phyloP scores from a whole-genome alignment of 352 stramenopile genomes.

The Phytopythium mirpurense region DNA sequence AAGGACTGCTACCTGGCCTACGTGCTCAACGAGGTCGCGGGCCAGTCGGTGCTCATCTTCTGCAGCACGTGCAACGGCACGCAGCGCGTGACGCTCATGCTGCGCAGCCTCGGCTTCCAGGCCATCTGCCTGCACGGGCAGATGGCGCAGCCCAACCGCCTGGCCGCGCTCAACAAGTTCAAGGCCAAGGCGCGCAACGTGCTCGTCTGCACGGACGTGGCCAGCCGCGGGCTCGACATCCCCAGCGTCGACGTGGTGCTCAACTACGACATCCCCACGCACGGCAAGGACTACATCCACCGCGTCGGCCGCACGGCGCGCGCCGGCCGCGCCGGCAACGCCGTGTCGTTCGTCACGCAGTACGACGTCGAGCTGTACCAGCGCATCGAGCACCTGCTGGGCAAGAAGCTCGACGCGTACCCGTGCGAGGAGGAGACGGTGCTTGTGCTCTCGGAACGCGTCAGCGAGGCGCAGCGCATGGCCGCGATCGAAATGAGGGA shows the following conservation, averaged over 20 bases:
- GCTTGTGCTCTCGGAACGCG: slow-evolving; percentile 94
- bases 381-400: slow-evolving; percentile 90
- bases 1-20: slow-evolving; percentile 99
- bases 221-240: slow-evolving; percentile 94
- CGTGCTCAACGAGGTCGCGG: slow-evolving; percentile 96
- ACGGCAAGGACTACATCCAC: slow-evolving; percentile 99
- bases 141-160: slow-evolving; percentile 97
- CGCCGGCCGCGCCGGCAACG: slow-evolving; percentile 91
- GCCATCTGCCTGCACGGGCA: slow-evolving; percentile 96
- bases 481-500: slow-evolving; percentile 90
- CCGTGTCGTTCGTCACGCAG: slow-evolving; percentile 98
- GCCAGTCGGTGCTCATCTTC: slow-evolving; percentile 98
- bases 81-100: slow-evolving; percentile 94
- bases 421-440: slow-evolving; percentile 93
- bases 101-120: slow-evolving; percentile 97
- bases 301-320: slow-evolving; percentile 96
- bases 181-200: slow-evolving; percentile 90
- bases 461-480: slow-evolving; percentile 97
- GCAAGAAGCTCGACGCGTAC: slow-evolving; percentile 77
- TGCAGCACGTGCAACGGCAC: slow-evolving; percentile 97
- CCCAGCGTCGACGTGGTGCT: slow-evolving; percentile 97
- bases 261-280: slow-evolving; percentile 98
- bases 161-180: slow-evolving; percentile 98
- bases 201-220: slow-evolving; percentile 88
- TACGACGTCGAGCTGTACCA: slow-evolving; percentile 99